phyloP scores from a whole-genome alignment of 805 yeast species.

The Lipomyces mesembrius region DNA sequence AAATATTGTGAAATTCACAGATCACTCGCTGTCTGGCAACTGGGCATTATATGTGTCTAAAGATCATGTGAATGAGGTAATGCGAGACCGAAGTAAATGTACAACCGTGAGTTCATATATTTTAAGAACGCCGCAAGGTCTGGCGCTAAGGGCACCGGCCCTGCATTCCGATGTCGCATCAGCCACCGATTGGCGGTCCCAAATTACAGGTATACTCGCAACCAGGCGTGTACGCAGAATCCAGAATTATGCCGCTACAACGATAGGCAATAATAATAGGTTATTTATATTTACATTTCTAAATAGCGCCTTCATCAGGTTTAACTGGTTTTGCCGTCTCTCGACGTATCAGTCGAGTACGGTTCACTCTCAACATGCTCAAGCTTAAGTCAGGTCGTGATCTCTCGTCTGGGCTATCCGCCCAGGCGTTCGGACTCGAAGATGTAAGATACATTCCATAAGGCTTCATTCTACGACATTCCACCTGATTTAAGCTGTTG shows the following conservation, averaged over 20 bases:
- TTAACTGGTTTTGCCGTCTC: neutral
- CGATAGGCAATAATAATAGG: neutral
- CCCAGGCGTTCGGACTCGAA: slow-evolving; percentile 42
- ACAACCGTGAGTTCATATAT: too few relatives aligned
- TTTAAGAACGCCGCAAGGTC: too few relatives aligned
- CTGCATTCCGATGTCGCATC: too few relatives aligned
- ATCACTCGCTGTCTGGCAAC: too few relatives aligned
- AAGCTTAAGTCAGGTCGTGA: slow-evolving; percentile 39
- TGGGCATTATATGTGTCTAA: too few relatives aligned
- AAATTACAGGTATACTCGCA: too few relatives aligned
- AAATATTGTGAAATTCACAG: too few relatives aligned
- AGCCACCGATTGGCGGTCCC: too few relatives aligned
- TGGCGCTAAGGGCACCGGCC: too few relatives aligned
- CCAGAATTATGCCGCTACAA: neutral
- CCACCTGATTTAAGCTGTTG: neutral
- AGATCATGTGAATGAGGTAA: too few relatives aligned
- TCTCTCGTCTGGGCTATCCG: slow-evolving; percentile 43
- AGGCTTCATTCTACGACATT: neutral
- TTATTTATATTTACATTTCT: neutral
- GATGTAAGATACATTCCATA: slow-evolving; percentile 39
- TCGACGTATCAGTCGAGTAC: neutral
- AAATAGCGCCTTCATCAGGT: neutral
- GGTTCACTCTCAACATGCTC: slow-evolving; percentile 15
- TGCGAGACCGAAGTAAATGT: too few relatives aligned
- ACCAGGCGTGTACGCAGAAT: too few relatives aligned